Evolutionary conservation across 495 filamentous ascomycete genomes (phyloP).

Genomic region (Tuber borchii): DNA sequence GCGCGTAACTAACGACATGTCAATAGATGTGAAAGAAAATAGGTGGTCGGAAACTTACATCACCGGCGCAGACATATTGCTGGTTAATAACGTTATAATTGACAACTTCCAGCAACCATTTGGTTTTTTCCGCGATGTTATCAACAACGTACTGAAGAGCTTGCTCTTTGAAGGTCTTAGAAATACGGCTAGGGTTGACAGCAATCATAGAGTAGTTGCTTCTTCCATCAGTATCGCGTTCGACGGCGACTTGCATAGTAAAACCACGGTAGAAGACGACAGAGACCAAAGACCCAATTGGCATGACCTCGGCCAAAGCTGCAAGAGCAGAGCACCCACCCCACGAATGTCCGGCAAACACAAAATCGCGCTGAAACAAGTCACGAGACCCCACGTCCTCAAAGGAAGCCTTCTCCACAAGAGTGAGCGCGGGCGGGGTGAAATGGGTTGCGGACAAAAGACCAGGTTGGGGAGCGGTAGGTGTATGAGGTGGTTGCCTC

Average conservation of each 20-base stretch:
- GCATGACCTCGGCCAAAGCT: too few species aligned
- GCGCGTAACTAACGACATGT: too few species aligned
- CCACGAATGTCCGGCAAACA: too few species aligned
- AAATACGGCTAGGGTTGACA: conserved; percentile 94
- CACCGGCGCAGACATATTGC: conserved; percentile 97
- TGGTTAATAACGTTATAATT: conserved; percentile 98
- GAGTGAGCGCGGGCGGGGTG: too few species aligned
- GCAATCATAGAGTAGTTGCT: conserved; percentile 99
- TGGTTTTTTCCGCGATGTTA: conserved; percentile 83
- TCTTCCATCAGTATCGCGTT: conserved; percentile 83
- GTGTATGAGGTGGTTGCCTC: too few species aligned
- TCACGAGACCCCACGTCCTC: too few species aligned
- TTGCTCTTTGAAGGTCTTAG: conserved; percentile 54
- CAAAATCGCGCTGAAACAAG: too few species aligned
- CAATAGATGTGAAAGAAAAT: conserved; percentile 16
- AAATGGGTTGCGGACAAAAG: too few species aligned
- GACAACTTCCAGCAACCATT: conserved; percentile 95
- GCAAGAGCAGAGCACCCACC: too few species aligned
- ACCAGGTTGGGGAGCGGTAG: too few species aligned
- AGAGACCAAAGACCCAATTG: too few species aligned
- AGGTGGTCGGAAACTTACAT: conserved; percentile 46
- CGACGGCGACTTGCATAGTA: conserved; percentile 98
- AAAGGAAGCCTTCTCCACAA: too few species aligned
- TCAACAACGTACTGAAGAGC: conserved; percentile 87
- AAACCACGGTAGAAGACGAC: conserved; percentile 55